phyloP scores from a whole-genome alignment of 805 yeast species.

The Myxozyma nipponensis region DNA sequence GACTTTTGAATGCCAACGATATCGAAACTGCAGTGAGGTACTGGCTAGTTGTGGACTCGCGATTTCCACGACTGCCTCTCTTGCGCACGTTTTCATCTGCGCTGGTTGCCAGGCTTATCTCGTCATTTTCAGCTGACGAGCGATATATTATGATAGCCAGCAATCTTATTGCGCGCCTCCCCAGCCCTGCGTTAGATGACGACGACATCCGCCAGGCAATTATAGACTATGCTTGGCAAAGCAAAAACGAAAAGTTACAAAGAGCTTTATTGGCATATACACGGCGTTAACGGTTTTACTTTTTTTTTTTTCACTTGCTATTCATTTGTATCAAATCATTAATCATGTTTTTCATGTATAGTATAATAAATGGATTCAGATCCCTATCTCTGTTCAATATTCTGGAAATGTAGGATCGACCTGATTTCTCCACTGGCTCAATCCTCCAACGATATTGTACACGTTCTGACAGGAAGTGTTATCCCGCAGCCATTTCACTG shows the following conservation, averaged over 20 bases:
- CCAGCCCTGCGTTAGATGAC: not conserved
- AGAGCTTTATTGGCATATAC: not conserved
- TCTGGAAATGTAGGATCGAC: constrained; percentile 61
- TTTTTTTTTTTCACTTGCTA: not conserved
- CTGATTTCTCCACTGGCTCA: constrained; percentile 59
- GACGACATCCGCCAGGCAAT: not conserved
- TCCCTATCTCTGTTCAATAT: constrained; percentile 42
- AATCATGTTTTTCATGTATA: not conserved
- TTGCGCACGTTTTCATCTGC: not conserved
- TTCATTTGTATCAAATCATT: not conserved
- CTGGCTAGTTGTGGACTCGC: not conserved
- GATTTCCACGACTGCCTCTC: not conserved
- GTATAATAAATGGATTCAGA: not conserved
- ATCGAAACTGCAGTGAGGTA: not conserved
- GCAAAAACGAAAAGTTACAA: not conserved
- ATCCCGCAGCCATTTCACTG: constrained; percentile 55
- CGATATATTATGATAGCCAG: not conserved
- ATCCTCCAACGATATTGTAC: constrained; percentile 74
- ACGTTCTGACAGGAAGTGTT: constrained; percentile 49
- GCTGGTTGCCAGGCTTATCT: not conserved
- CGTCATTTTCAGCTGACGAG: not conserved
- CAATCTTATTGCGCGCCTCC: not conserved
- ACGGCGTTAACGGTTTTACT: not conserved
- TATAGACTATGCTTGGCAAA: not conserved
- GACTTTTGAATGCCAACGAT: not conserved